Evolutionary conservation across 176 grass and related monocot species (phyloP), one percentile per base, ranked within the genome.

Genomic region (Puccinellia tenuiflora): DNA sequence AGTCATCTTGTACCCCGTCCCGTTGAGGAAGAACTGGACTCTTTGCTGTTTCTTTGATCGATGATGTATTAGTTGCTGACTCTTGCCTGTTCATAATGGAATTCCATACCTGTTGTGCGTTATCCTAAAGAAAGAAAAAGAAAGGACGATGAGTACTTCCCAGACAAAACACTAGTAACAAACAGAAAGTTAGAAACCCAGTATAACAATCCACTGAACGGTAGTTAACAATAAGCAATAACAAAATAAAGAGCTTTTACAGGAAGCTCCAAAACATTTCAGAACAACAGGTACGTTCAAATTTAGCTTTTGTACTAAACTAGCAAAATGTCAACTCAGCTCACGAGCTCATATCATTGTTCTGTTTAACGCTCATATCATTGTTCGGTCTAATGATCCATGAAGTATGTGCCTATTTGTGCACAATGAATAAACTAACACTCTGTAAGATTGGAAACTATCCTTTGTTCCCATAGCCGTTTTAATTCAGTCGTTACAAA

Each of bases 1-100:
- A 90, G n/a, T 94, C 92, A 78, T 94, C 92, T 67, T 94, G 79
- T 71, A 90, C 73, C 67, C 92, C 92, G 74, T 94, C 92, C 57
- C 46, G 3, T 65, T 94, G 90, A 33, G 90, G 92, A 92, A 94
- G 80, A 84, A 77, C 65, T 83, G 69, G 62, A 81, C 38, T 24
- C 37, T 38, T n/a, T 28, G 42, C 60, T 29, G 56, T 52, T 68
- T 75, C 81, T 78, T 85, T 78, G n/a, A 72, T 73, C 13, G 43
- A 78, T 26, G 62, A 45, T 37, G 31, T 31, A 55, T 85, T 85
- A 15, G 63, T 56, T 56, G 42, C 67, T 60, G 53, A 68, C 85
- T 76, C 87, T 90, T 80, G 82, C 73, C 71, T 80, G 53, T 51
- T 43, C 74, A 76, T 21, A 18, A 87, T 79, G 43, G 82, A 92